A percentile compares a stretch with the other conserved stretches of the same genome.
Evolutionary conservation across 2,329 filamentous ascomycete species (phyloP).

Genomic region (Pseudocercospora fuligena): DNA sequence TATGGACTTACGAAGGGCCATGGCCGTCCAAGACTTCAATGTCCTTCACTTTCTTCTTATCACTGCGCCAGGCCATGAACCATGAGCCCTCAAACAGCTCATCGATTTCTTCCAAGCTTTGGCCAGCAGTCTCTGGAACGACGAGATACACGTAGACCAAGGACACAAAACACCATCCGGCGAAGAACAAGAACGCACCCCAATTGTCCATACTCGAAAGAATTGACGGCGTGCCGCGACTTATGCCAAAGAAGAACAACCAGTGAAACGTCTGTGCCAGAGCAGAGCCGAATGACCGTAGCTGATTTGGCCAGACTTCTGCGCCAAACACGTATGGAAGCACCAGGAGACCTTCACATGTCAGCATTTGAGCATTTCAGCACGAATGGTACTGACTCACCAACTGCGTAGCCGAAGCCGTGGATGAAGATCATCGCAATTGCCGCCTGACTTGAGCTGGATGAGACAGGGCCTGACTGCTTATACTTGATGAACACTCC

Average conservation of each 20-base stretch:
- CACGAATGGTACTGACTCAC: neutral
- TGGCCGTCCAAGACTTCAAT: neutral
- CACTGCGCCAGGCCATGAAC: constrained; percentile 5
- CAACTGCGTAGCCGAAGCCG: constrained; percentile 49
- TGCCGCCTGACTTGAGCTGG: constrained; percentile 44
- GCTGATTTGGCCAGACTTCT: constrained; percentile 53
- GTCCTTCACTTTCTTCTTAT: neutral
- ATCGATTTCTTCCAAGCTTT: constrained; percentile 44
- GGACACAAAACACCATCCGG: constrained; percentile 45
- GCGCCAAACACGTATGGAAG: constrained; percentile 54
- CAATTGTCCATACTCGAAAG: constrained; percentile 45
- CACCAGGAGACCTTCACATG: constrained; percentile 43
- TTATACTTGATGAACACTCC: constrained; percentile 47
- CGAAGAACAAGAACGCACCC: constrained; percentile 53
- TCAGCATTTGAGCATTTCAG: neutral
- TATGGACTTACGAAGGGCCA: neutral
- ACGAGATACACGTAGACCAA: constrained; percentile 47
- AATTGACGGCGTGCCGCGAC: constrained; percentile 43
- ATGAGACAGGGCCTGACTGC: constrained; percentile 33
- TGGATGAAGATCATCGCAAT: constrained; percentile 54
- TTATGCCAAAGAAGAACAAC: constrained; percentile 51
- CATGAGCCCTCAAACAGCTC: constrained; percentile 18
- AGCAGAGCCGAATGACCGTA: constrained; percentile 52
- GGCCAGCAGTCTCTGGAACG: constrained; percentile 48
- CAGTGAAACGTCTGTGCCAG: constrained; percentile 49